These are phyloP conservation scores for Wickerhamomyces mucosus DNA, from an alignment of 805 yeast species.

Conservation along the genomic window DNA sequence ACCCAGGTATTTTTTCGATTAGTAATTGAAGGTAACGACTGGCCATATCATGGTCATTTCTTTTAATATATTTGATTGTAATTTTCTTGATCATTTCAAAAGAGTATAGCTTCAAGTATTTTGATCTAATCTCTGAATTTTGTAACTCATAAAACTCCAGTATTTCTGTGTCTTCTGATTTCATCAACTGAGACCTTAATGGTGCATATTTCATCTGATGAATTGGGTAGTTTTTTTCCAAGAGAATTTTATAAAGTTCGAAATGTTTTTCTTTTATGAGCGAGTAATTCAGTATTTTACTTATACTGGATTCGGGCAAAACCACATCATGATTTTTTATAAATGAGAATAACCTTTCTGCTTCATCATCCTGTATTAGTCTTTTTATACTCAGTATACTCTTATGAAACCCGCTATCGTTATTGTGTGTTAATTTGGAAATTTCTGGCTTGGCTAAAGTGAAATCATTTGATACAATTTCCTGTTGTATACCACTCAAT, in stretches of 20 bases:
- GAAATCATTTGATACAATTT: too few relatives aligned
- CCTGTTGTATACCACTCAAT: too few relatives aligned
- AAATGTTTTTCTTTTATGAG: not conserved
- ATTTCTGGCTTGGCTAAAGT: too few relatives aligned
- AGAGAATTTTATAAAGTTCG: not conserved
- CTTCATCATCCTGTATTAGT: too few relatives aligned
- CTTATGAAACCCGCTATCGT: too few relatives aligned
- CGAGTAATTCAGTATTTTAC: too few relatives aligned
- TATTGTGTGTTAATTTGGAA: too few relatives aligned
- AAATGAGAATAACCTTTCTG: too few relatives aligned
- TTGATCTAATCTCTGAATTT: conserved; percentile 5
- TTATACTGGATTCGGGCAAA: too few relatives aligned
- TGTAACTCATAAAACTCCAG: conserved; percentile 4
- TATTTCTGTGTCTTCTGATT: conserved; percentile 3
- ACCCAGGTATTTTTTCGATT: conserved; percentile 3
- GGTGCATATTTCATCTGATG: not conserved
- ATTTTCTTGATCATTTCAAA: conserved; percentile 9
- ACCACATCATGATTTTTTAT: too few relatives aligned
- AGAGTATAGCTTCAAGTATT: conserved; percentile 6
- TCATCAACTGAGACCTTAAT: conserved; percentile 3
- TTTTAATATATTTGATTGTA: conserved; percentile 3
- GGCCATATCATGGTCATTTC: conserved; percentile 2
- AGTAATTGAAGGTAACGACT: conserved; percentile 8
- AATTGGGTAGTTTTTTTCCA: conserved; percentile 1
- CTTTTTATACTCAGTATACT: too few relatives aligned